Conservation (phyloP, 371 early-diverging fungal species). For the Mortierella sp. region DNA sequence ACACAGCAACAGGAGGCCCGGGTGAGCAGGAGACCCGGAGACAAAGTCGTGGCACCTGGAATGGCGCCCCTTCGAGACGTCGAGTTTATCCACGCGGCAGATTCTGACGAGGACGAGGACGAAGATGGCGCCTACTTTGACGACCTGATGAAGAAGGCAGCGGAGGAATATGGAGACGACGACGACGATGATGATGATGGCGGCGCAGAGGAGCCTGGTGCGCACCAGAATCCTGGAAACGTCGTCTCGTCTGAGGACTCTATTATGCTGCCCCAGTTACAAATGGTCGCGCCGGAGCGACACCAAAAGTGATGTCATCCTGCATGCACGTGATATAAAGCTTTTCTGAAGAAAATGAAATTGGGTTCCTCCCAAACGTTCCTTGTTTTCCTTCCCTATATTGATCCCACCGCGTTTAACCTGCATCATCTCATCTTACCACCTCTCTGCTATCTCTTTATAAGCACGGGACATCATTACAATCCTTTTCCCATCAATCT, state of each 20-base stretch:
- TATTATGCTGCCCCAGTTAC: constrained; percentile 15
- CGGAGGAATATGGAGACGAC: constrained; percentile 8
- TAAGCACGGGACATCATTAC: too few relatives aligned
- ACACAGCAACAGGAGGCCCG: too few relatives aligned
- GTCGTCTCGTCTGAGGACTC: constrained; percentile 11
- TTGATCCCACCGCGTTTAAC: too few relatives aligned
- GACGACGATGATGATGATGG: neutral
- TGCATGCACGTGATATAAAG: too few relatives aligned
- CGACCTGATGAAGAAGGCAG: constrained; percentile 2
- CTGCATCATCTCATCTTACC: too few relatives aligned
- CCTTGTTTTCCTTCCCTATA: too few relatives aligned
- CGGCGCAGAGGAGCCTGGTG: neutral
- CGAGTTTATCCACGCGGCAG: constrained; percentile 1
- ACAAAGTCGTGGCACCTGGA: neutral
- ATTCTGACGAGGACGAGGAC: constrained; percentile 10
- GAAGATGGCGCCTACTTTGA: constrained; percentile 8
- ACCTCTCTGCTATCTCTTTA: too few relatives aligned
- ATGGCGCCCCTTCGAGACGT: neutral
- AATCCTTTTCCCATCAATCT: too few relatives aligned
- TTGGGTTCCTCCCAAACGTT: too few relatives aligned
- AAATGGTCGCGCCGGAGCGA: too few relatives aligned
- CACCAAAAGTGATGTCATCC: too few relatives aligned
- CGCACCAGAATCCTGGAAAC: constrained; percentile 11
- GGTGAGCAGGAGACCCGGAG: neutral
- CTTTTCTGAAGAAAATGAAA: too few relatives aligned